Evolutionary conservation across 2,329 filamentous ascomycete species (phyloP).

Genomic region (Coniochaeta pulveracea): DNA sequence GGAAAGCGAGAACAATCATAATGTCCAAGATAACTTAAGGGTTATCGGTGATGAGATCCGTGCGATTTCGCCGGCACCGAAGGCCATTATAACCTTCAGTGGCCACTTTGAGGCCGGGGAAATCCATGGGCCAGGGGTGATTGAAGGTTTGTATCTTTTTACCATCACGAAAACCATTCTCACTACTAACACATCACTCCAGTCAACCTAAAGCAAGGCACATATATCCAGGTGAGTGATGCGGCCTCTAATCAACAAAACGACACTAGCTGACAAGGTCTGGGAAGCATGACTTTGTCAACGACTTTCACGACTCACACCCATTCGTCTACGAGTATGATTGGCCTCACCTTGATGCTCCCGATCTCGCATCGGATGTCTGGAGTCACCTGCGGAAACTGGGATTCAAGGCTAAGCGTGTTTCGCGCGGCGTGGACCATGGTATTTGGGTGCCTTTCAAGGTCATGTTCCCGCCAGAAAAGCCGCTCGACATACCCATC

Average conservation of each 20-base stretch:
- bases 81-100: constrained; percentile 13
- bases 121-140: constrained; percentile 12
- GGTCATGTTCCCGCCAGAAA: constrained; percentile 12
- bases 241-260: neutral
- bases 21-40: constrained; percentile 12
- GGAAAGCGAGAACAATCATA: constrained; percentile 9
- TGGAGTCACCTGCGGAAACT: constrained; percentile 10
- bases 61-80: constrained; percentile 10
- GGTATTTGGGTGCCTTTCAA: constrained; percentile 14
- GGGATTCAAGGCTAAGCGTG: constrained; percentile 13
- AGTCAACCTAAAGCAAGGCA: constrained; percentile 13
- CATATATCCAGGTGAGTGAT: constrained; percentile 11
- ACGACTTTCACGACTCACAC: constrained; percentile 13
- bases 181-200: constrained; percentile 1
- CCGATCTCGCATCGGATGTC: constrained; percentile 10
- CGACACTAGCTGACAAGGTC: constrained; percentile 2
- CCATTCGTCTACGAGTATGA: constrained; percentile 14
- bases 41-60: constrained; percentile 11
- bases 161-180: neutral
- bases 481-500: constrained; percentile 11
- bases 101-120: constrained; percentile 13
- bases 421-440: constrained; percentile 12
- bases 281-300: constrained; percentile 12
- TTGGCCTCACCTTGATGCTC: constrained; percentile 12
- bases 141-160: constrained; percentile 7